Evolutionary conservation across 192 early-diverging fungal species (phyloP), one percentile per base, ranked within the genome.

Genomic region (Backusella mclennaniae): DNA sequence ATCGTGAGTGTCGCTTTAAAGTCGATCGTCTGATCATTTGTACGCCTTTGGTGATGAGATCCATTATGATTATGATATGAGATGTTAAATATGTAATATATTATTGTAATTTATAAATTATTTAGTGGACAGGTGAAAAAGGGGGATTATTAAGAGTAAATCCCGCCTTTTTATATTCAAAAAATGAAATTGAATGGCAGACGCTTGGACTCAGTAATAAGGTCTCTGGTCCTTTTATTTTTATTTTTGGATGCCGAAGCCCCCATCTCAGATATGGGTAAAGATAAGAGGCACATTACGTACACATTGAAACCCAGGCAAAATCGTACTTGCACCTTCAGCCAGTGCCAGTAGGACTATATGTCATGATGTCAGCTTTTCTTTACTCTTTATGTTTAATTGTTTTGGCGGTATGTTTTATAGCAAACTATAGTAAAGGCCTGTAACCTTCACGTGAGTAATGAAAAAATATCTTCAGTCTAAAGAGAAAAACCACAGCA

Each of bases 31-130:
- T 38, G 26, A 66, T 21, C 38, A 67, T 42, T 38, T 75, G 33
- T 46, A 76, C 46, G 19, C 75, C 75, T 76, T 76, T 76, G 39
- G 42, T 76, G 31, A 76, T 69, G 41, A 76, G 36, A 53, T 76
- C 75, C 75, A 76, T 76, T 53, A 31, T 74, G 70, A 72, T 29
- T 23, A 63, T 63, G 56, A 63, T 23, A 63, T 53, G 49, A 7
- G 6, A n/a, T 53, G n/a, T 21, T 17, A 19, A 19, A 21, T 53
- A 6, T 63, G 23, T 63, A 59, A 19, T 49, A 26, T 29, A 26
- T 63, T 14, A 29, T 59, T 59, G 53, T 59, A 59, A 26, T 59
- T 59, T 59, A 26, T 59, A 23, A 26, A 8, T 29, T 59, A 59
- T 59, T 59, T 63, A 63, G n/a, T 63, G 29, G 26, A 29, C 23